phyloP scores from a whole-genome alignment of 1,284 basidiomycete species.

The Sanghuangporus sanghuang region DNA sequence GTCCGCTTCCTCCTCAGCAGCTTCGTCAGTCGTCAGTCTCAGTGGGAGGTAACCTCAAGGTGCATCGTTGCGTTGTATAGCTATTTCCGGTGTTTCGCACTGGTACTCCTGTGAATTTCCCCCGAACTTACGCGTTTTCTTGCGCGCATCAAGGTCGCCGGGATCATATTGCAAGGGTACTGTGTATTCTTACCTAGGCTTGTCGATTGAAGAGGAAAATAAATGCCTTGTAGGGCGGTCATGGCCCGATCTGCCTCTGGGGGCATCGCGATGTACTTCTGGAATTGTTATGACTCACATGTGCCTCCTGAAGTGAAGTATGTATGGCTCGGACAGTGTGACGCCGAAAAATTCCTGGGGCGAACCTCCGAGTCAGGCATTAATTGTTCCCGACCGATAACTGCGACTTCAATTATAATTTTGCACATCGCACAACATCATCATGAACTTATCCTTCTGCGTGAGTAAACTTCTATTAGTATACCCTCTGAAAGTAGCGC shows the following conservation, averaged over 20 bases:
- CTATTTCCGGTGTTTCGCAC: neutral
- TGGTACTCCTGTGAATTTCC: neutral
- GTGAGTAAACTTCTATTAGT: conserved; percentile 29
- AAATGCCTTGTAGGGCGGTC: too few relatives aligned
- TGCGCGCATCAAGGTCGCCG: conserved; percentile 9
- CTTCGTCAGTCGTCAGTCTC: conserved; percentile 4
- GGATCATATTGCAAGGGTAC: conserved; percentile 11
- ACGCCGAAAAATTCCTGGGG: conserved; percentile 36
- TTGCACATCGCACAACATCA: conserved; percentile 44
- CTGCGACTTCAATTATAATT: conserved; percentile 40
- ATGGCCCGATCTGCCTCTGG: neutral
- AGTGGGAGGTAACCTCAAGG: conserved; percentile 16
- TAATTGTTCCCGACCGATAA: conserved; percentile 42
- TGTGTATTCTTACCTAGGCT: neutral
- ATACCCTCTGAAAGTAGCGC: neutral
- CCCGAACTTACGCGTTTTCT: neutral
- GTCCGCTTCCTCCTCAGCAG: conserved; percentile 11
- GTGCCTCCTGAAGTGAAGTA: conserved; percentile 37
- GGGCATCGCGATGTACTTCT: conserved; percentile 54
- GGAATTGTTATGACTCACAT: conserved; percentile 34
- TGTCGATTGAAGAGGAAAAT: neutral
- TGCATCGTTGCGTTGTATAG: conserved; percentile 4
- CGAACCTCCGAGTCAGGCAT: conserved; percentile 42
- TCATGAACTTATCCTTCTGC: conserved; percentile 51
- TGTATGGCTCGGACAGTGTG: conserved; percentile 24